Conservation (phyloP, 2,329 filamentous ascomycete species). For the Ceratocystis cacaofunesta region DNA sequence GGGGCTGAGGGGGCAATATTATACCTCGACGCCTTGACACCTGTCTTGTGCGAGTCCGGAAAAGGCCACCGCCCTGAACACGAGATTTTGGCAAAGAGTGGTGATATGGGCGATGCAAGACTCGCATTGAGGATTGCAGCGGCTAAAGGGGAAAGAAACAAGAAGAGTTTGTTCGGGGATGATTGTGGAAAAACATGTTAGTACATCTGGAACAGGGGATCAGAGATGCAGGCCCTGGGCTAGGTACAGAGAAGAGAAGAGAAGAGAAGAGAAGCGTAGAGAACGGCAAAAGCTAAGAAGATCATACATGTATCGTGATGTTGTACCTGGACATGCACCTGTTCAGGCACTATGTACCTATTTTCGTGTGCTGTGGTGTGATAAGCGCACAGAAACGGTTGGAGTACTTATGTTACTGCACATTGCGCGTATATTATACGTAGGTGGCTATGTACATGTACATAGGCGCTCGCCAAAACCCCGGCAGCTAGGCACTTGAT, state of each 20-base stretch:
- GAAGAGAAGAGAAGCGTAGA: not conserved
- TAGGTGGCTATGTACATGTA: not conserved
- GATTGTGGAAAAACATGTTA: not conserved
- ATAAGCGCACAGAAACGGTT: not conserved
- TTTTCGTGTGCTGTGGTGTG: not conserved
- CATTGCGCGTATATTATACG: not conserved
- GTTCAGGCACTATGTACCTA: not conserved
- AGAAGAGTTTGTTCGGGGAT: not conserved
- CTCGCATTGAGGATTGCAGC: not conserved
- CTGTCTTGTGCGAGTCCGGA: not conserved
- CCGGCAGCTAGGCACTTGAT: not conserved
- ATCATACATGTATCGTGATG: not conserved
- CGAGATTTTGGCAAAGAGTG: not conserved
- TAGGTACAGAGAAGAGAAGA: not conserved
- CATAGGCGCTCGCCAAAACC: not conserved
- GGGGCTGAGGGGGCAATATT: not conserved
- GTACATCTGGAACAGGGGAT: not conserved
- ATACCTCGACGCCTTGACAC: not conserved
- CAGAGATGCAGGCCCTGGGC: not conserved
- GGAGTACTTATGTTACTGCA: not conserved
- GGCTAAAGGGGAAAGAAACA: not conserved
- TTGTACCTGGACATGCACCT: not conserved
- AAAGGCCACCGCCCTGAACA: not conserved
- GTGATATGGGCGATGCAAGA: not conserved
- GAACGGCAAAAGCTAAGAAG: not conserved